A percentile compares a stretch with the other conserved stretches of the same genome.
phyloP scores from a whole-genome alignment of 192 early-diverging fungal genomes.

The Gonapodya prolifera region DNA sequence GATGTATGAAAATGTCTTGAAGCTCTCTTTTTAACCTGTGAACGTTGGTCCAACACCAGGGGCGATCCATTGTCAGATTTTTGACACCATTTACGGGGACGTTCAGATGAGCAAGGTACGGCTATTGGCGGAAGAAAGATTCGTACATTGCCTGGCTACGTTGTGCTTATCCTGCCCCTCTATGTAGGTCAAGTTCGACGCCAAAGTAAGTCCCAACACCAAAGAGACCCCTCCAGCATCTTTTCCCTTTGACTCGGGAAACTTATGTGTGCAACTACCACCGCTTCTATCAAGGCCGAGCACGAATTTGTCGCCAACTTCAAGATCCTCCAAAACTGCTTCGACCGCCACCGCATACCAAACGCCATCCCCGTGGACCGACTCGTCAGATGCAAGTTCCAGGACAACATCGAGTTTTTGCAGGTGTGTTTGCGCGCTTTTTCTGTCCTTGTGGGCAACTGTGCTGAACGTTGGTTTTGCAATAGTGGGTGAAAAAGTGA shows the following conservation, averaged over 20 bases:
- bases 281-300: too few species aligned
- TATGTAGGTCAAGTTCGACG: conserved; percentile 90
- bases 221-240: not conserved
- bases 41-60: conserved; percentile 16
- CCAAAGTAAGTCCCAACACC: conserved; percentile 22
- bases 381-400: conserved; percentile 89
- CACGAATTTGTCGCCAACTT: conserved; percentile 94
- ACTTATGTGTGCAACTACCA: not conserved
- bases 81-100: conserved; percentile 57
- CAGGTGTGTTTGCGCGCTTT: conserved; percentile 17
- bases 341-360: conserved; percentile 84
- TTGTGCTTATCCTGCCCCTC: conserved; percentile 68
- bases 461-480: not conserved
- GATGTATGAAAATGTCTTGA: conserved; percentile 7
- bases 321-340: conserved; percentile 80
- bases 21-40: not conserved
- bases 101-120: conserved; percentile 13
- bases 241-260: not conserved
- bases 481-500: conserved; percentile 71
- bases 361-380: conserved; percentile 83
- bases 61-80: conserved; percentile 63
- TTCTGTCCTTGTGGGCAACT: not conserved
- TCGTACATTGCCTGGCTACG: conserved; percentile 37
- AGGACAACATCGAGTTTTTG: conserved; percentile 97
- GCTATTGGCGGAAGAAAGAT: too few species aligned